phyloP scores from a whole-genome alignment of 495 filamentous ascomycete species.

The Penicillium robsamsonii region DNA sequence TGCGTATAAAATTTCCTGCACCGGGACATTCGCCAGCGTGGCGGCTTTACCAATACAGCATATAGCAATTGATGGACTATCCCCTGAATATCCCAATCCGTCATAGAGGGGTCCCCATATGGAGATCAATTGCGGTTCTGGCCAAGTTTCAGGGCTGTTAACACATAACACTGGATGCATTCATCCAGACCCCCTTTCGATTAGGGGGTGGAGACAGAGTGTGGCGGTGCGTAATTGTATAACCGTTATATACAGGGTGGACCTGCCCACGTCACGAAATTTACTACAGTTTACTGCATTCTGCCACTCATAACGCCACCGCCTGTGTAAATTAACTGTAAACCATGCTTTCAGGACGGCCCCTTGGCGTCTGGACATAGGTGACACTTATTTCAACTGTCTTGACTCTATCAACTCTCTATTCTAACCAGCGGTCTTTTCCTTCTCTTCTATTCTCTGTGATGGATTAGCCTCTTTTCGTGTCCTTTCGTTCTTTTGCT shows the following conservation, averaged over 20 bases:
- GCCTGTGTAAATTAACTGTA: slow-evolving; percentile 24
- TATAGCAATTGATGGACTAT: background rate
- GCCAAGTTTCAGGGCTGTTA: background rate
- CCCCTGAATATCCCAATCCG: background rate
- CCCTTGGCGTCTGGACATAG: slow-evolving; percentile 24
- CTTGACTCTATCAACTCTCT: slow-evolving; percentile 10
- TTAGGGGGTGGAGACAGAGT: slow-evolving; percentile 22
- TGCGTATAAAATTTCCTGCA: slow-evolving; percentile 9
- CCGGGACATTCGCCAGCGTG: slow-evolving; percentile 7
- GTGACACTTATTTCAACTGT: slow-evolving; percentile 21
- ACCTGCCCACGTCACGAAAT: background rate
- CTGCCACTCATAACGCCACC: slow-evolving; percentile 10
- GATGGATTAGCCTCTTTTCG: slow-evolving; percentile 25
- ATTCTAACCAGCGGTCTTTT: slow-evolving; percentile 11
- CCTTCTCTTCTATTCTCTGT: slow-evolving; percentile 12
- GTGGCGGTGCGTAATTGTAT: slow-evolving; percentile 32
- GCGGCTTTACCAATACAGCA: slow-evolving; percentile 1
- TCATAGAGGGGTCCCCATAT: background rate
- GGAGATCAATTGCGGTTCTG: background rate
- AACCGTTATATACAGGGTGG: slow-evolving; percentile 8
- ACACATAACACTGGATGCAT: slow-evolving; percentile 1
- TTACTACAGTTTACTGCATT: background rate
- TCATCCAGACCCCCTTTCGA: slow-evolving; percentile 23
- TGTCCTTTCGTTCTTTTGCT: slow-evolving; percentile 20
- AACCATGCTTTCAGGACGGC: slow-evolving; percentile 7